A percentile compares a stretch with the other conserved stretches of the same genome.
These are phyloP conservation scores for Knoxia roxburghii DNA, from an alignment of 257 asterid species.

Conservation along the genomic window DNA sequence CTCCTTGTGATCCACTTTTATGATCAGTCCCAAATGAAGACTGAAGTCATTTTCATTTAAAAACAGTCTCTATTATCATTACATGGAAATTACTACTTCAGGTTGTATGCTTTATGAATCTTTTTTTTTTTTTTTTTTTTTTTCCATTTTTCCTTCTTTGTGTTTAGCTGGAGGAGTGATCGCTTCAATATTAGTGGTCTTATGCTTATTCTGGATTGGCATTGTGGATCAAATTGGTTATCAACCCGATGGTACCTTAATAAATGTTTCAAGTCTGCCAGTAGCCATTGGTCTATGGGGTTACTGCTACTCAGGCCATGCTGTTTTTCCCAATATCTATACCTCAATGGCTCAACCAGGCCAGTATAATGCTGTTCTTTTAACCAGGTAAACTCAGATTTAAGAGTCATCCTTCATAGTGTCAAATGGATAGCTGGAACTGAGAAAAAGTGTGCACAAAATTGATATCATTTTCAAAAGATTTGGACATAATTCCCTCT, in stretches of 20 bases:
- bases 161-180: slow-evolving; percentile 91
- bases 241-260: slow-evolving; percentile 38
- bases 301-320: slow-evolving; percentile 93
- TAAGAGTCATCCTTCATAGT: background rate
- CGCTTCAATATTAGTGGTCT: slow-evolving; percentile 77
- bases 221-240: slow-evolving; percentile 66
- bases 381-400: slow-evolving; percentile 42
- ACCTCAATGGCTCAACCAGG: slow-evolving; percentile 75
- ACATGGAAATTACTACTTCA: background rate
- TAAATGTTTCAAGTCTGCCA: slow-evolving; percentile 80
- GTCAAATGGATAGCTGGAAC: background rate
- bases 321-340: slow-evolving; percentile 90
- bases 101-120: background rate
- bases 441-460: background rate
- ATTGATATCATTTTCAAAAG: background rate
- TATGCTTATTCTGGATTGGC: slow-evolving; percentile 82
- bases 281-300: slow-evolving; percentile 96
- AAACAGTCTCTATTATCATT: too few relatives aligned
- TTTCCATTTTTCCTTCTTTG: slow-evolving; percentile 4
- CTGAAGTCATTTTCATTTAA: too few relatives aligned
- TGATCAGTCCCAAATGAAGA: background rate
- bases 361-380: slow-evolving; percentile 72
- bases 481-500: background rate
- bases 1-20: background rate
- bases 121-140: background rate